phyloP scores from a whole-genome alignment of 345 rosid genomes.

The Citrus glauca region DNA sequence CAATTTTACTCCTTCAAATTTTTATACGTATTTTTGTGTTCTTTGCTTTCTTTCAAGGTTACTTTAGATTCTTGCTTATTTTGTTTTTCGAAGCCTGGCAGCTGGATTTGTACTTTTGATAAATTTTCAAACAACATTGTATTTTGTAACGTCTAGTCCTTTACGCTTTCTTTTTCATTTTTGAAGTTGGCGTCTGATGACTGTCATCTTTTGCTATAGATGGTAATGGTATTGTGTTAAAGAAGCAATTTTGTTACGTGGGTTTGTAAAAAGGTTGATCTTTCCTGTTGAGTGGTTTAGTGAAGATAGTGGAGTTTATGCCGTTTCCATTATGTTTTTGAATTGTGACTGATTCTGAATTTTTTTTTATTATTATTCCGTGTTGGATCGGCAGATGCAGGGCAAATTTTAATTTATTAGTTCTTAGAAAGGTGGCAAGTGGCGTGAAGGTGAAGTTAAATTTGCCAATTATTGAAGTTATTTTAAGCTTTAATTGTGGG shows the following conservation, averaged over 20 bases:
- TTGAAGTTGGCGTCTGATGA: conserved; percentile 14
- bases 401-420: conserved; percentile 1
- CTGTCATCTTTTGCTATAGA: conserved; percentile 21
- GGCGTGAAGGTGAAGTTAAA: conserved; percentile 1
- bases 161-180: background rate
- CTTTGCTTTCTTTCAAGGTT: conserved; percentile 2
- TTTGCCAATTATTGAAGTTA: conserved; percentile 13
- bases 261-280: background rate
- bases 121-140: background rate
- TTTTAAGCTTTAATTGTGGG: conserved; percentile 6
- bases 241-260: conserved; percentile 13
- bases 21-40: background rate
- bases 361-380: background rate
- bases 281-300: background rate
- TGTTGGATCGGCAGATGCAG: conserved; percentile 6
- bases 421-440: background rate
- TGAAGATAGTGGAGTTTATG: background rate
- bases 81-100: background rate
- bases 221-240: conserved; percentile 3
- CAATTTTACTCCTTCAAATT: background rate
- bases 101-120: background rate
- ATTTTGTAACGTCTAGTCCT: background rate
- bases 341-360: background rate
- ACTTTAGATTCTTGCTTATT: background rate
- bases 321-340: background rate